Conservation (phyloP, 306 rosid species). For the Fragaria ananassa region DNA sequence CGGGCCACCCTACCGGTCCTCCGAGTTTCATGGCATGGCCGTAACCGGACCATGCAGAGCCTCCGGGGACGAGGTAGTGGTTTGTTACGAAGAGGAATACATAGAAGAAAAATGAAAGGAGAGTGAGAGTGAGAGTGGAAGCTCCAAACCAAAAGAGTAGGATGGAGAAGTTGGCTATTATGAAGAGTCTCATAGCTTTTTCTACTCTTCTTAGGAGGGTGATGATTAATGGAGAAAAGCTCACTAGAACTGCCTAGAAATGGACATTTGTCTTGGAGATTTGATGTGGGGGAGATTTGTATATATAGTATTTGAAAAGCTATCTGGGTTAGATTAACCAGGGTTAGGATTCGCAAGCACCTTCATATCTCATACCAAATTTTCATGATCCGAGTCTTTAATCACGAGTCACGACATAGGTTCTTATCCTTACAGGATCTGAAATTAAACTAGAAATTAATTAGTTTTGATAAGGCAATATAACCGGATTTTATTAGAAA, state of each 20-base stretch:
- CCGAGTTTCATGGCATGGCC: neutral
- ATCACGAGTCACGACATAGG: neutral
- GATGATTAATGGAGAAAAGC: neutral
- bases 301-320: constrained; percentile 41
- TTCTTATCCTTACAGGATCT: neutral
- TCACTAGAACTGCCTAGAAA: constrained; percentile 22
- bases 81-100: constrained; percentile 37
- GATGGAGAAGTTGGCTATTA: constrained; percentile 19
- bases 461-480: neutral
- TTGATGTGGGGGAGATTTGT: constrained; percentile 30
- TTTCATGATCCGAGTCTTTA: neutral
- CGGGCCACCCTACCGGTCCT: constrained; percentile 83
- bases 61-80: constrained; percentile 66
- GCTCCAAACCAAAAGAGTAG: constrained; percentile 24
- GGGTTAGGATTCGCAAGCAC: constrained; percentile 10
- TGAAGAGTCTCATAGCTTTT: constrained; percentile 38
- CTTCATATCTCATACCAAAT: neutral
- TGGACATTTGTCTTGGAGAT: constrained; percentile 38
- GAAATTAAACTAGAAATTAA: neutral
- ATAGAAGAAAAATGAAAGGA: constrained; percentile 8
- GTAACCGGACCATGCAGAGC: constrained; percentile 74
- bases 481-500: neutral
- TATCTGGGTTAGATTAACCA: constrained; percentile 30
- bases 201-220: neutral
- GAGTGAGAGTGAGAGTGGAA: constrained; percentile 31